phyloP scores from a whole-genome alignment of 371 early-diverging fungal genomes.

The Mortierella sp. region DNA sequence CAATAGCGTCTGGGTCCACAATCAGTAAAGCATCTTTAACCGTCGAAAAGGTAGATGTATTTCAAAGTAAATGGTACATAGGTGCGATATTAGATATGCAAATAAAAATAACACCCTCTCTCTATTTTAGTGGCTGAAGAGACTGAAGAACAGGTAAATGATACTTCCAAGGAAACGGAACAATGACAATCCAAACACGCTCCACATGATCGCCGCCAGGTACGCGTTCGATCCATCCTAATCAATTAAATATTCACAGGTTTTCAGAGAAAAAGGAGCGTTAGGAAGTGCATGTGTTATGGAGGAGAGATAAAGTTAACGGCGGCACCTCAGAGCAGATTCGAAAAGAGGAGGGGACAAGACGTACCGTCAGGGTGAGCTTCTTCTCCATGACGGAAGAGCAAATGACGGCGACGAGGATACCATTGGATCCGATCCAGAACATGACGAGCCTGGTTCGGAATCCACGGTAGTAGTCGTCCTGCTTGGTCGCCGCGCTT shows the following conservation, averaged over 20 bases:
- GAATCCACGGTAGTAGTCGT: slow-evolving; percentile 90
- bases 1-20: too few species aligned
- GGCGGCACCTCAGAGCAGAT: too few species aligned
- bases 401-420: slow-evolving; percentile 80
- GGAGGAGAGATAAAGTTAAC: neutral
- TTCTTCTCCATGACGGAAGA: slow-evolving; percentile 63
- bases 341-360: neutral
- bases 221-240: slow-evolving; percentile 72
- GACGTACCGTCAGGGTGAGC: slow-evolving; percentile 49
- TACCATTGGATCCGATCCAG: slow-evolving; percentile 89
- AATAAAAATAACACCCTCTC: neutral
- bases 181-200: slow-evolving; percentile 79
- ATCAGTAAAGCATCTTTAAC: too few species aligned
- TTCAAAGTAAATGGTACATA: neutral
- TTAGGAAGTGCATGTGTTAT: neutral
- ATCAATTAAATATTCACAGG: neutral
- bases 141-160: slow-evolving; percentile 65
- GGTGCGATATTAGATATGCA: neutral
- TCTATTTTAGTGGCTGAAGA: slow-evolving; percentile 38
- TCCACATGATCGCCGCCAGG: slow-evolving; percentile 88
- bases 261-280: neutral
- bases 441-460: slow-evolving; percentile 85
- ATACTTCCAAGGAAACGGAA: slow-evolving; percentile 86
- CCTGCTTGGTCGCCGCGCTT: slow-evolving; percentile 83
- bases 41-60: too few species aligned